A percentile compares a stretch with the other conserved stretches of the same genome.
These are phyloP conservation scores for Alternaria brassicae DNA, from an alignment of 2,329 filamentous ascomycete species.

Conservation along the genomic window DNA sequence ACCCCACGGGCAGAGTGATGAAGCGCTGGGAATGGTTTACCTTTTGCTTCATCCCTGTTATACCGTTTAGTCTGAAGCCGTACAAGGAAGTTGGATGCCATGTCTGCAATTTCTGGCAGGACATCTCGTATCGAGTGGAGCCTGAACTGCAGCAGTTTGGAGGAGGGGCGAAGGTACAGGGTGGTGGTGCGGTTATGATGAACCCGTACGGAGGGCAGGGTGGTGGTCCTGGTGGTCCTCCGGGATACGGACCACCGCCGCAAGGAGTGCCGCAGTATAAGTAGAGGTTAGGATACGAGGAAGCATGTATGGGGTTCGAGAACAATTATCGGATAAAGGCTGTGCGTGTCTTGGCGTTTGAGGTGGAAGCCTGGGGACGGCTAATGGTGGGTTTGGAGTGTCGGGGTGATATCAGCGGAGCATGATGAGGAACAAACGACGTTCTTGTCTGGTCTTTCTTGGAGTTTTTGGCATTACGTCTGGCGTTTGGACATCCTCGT, in stretches of 20 bases:
- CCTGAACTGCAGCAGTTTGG: conserved; percentile 43
- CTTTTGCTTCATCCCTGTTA: conserved; percentile 77
- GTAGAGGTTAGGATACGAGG: not conserved
- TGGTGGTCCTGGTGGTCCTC: not conserved
- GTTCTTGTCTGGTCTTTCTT: not conserved
- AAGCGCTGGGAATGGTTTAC: conserved; percentile 69
- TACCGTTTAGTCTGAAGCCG: conserved; percentile 69
- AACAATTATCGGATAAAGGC: not conserved
- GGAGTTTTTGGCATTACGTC: not conserved
- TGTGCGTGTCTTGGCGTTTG: not conserved
- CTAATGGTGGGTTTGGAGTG: not conserved
- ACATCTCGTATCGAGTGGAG: conserved; percentile 54
- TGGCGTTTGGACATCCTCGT: not conserved
- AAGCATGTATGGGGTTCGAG: not conserved
- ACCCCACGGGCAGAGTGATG: conserved; percentile 48
- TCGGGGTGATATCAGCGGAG: not conserved
- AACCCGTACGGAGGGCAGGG: not conserved
- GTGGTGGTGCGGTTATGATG: conserved; percentile 33
- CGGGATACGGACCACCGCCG: conserved; percentile 19
- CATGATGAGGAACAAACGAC: not conserved
- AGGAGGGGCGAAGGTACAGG: conserved; percentile 11
- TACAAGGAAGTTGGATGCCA: conserved; percentile 72
- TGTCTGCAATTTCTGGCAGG: conserved; percentile 78
- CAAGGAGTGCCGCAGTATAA: conserved; percentile 25
- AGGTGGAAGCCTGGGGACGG: not conserved